Evolutionary conservation across 2,329 filamentous ascomycete genomes (phyloP).

Genomic region (Sporothrix pseudoabietina): DNA sequence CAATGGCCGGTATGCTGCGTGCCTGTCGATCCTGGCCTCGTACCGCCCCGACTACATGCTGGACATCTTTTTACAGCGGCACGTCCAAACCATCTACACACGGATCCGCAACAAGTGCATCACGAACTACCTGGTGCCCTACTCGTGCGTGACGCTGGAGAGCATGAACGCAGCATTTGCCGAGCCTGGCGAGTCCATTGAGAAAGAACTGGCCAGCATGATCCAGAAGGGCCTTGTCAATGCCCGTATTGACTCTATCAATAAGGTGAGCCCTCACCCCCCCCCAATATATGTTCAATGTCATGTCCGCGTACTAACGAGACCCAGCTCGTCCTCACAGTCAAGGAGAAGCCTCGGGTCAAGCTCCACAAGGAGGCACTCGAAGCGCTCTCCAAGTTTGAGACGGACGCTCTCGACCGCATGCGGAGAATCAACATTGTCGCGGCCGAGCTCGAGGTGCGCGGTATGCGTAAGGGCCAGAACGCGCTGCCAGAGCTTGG

Average conservation of each 20-base stretch:
- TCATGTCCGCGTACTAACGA: neutral
- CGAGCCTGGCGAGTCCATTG: constrained; percentile 61
- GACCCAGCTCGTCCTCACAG: constrained; percentile 69
- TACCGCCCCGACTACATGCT: constrained; percentile 87
- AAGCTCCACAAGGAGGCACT: constrained; percentile 72
- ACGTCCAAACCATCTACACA: constrained; percentile 70
- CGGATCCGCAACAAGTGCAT: constrained; percentile 88
- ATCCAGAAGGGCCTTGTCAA: constrained; percentile 72
- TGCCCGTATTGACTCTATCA: constrained; percentile 82
- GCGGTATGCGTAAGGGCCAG: constrained; percentile 37
- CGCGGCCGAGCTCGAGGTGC: constrained; percentile 74
- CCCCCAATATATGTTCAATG: neutral
- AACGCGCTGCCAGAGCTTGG: neutral
- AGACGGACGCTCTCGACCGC: constrained; percentile 73
- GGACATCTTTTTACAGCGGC: constrained; percentile 79
- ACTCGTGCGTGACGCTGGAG: constrained; percentile 79
- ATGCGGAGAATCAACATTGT: constrained; percentile 76
- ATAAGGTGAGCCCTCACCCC: constrained; percentile 55
- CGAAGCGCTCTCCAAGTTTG: constrained; percentile 68
- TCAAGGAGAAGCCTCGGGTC: constrained; percentile 65
- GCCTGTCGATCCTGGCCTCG: constrained; percentile 77
- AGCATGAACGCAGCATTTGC: constrained; percentile 79
- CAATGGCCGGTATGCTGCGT: constrained; percentile 83
- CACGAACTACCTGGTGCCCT: constrained; percentile 87
- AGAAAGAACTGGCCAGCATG: constrained; percentile 75